Conservation (phyloP, 2,329 filamentous ascomycete genomes). For the Setomelanomma holmii region DNA sequence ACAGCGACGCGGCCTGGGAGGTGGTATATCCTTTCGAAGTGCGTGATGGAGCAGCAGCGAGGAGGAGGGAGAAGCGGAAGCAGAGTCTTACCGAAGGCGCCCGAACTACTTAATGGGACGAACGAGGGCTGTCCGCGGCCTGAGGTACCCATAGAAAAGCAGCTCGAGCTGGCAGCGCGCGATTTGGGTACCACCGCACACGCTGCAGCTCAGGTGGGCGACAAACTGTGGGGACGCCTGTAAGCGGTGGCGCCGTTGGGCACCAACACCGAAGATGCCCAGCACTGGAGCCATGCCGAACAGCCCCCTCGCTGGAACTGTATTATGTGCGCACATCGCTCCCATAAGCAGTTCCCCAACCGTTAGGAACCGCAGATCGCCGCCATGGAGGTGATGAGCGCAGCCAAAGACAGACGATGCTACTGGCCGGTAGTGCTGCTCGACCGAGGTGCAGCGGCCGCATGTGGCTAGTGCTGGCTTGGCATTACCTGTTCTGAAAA, state of each 20-base stretch:
- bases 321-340: constrained; percentile 2
- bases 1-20: constrained; percentile 18
- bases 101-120: constrained; percentile 35
- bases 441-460: not conserved
- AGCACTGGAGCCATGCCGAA: constrained; percentile 12
- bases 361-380: not conserved
- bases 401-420: not conserved
- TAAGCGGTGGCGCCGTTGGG: constrained; percentile 36
- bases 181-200: constrained; percentile 36
- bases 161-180: constrained; percentile 28
- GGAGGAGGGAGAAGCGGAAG: constrained; percentile 19
- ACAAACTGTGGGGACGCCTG: constrained; percentile 32
- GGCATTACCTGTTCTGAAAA: not conserved
- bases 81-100: constrained; percentile 25
- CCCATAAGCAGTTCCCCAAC: not conserved
- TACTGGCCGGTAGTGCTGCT: not conserved
- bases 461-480: constrained; percentile 1
- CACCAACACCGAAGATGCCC: constrained; percentile 29
- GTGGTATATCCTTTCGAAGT: constrained; percentile 3
- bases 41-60: constrained; percentile 18
- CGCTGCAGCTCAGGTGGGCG: constrained; percentile 30
- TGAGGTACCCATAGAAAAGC: constrained; percentile 32
- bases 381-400: not conserved
- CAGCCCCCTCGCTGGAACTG: constrained; percentile 8
- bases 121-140: constrained; percentile 21